A percentile compares a stretch with the other conserved stretches of the same genome.
Evolutionary conservation across 164 flowering plant species (phyloP).

Genomic region (Hamamelis virginiana): DNA sequence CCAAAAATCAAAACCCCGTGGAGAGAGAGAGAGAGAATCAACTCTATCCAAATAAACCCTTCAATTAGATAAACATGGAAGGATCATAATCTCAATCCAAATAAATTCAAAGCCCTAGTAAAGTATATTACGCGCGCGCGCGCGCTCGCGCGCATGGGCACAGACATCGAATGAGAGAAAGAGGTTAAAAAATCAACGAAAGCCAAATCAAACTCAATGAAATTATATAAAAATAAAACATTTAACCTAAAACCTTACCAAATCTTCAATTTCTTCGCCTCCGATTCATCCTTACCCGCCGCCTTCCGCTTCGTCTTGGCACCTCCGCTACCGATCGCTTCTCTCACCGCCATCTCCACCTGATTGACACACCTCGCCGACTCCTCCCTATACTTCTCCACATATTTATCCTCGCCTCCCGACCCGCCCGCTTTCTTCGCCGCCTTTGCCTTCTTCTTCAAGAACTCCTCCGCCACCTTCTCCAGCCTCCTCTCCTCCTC

Average conservation of each 20-base stretch:
- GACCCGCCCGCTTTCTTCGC: slow-evolving; percentile 42
- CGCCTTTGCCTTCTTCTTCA: slow-evolving; percentile 65
- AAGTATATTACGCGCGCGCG: no score
- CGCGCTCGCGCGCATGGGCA: no score
- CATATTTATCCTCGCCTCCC: slow-evolving; percentile 57
- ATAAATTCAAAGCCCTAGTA: background rate
- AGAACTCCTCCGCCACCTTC: slow-evolving; percentile 82
- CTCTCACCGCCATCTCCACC: slow-evolving; percentile 59
- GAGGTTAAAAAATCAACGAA: background rate
- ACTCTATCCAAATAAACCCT: no score
- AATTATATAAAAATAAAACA: background rate
- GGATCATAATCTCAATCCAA: no score
- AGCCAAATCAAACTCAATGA: background rate
- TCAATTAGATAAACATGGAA: no score
- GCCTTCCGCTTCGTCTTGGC: slow-evolving; percentile 47
- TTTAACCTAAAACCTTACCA: slow-evolving; percentile 51
- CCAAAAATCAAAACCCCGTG: background rate
- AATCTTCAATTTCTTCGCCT: slow-evolving; percentile 66
- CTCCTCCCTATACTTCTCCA: slow-evolving; percentile 65
- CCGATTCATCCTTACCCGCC: slow-evolving; percentile 16
- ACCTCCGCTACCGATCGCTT: slow-evolving; percentile 36
- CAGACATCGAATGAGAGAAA: no score
- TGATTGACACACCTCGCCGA: slow-evolving; percentile 64
- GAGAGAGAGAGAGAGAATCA: no score
- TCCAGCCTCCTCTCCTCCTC: slow-evolving; percentile 82